These are phyloP conservation scores for Symbiodinium natans DNA, from an alignment of 73 alveolate genomes.

Conservation along the genomic window DNA sequence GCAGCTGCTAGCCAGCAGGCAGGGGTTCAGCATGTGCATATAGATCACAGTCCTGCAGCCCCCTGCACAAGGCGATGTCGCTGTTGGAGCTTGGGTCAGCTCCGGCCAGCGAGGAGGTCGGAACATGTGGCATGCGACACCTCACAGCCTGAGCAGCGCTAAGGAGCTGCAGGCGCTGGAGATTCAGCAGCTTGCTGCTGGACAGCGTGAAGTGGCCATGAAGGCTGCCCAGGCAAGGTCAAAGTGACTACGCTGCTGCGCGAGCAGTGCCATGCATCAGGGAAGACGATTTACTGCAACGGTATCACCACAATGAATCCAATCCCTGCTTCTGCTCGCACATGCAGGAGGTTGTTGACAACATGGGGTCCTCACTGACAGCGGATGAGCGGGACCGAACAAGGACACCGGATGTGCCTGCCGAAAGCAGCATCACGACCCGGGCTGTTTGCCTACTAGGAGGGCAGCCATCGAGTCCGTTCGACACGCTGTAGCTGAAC, in stretches of 20 bases:
- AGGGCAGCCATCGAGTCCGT: slow-evolving; percentile 61
- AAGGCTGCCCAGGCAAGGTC: slow-evolving; percentile 18
- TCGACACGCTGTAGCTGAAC: slow-evolving; percentile 11
- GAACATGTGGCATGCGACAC: not conserved
- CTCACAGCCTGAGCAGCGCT: too few species aligned
- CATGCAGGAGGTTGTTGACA: slow-evolving; percentile 26
- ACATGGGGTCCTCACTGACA: not conserved
- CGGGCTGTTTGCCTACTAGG: not conserved
- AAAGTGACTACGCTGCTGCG: not conserved
- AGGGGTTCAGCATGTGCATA: too few species aligned
- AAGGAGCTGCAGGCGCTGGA: slow-evolving; percentile 37
- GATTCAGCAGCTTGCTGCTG: slow-evolving; percentile 56
- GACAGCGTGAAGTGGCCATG: slow-evolving; percentile 49
- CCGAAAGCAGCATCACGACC: too few species aligned
- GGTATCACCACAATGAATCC: too few species aligned
- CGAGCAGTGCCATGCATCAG: too few species aligned
- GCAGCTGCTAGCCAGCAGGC: slow-evolving; percentile 1
- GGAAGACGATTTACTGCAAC: too few species aligned
- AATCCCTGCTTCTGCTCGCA: too few species aligned
- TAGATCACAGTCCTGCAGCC: too few species aligned
- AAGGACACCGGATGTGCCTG: not conserved
- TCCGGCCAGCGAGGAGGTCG: not conserved
- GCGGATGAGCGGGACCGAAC: slow-evolving; percentile 25
- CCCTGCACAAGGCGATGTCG: not conserved
- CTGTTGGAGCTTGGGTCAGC: not conserved